Evolutionary conservation across 805 yeast species (phyloP).

Genomic region (Kregervanrija fluxuum): DNA sequence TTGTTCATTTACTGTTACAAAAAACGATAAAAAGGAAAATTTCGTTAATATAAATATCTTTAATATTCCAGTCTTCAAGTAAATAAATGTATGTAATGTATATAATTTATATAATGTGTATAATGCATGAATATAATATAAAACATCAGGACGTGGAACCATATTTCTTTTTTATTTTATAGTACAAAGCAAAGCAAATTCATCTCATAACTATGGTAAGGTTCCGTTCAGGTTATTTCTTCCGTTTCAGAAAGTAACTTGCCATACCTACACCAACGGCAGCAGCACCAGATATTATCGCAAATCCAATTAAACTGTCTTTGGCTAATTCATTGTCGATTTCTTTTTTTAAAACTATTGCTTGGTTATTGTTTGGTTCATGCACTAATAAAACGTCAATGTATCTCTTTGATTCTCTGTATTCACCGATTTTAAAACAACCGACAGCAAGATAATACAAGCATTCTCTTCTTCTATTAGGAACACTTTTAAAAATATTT

Average conservation of each 20-base stretch:
- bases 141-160: too few species aligned
- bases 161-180: too few species aligned
- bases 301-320: slow-evolving; percentile 86
- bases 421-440: slow-evolving; percentile 82
- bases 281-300: slow-evolving; percentile 76
- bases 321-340: slow-evolving; percentile 79
- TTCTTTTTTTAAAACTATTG: slow-evolving; percentile 58
- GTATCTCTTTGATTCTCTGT: slow-evolving; percentile 76
- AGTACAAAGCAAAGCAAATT: too few species aligned
- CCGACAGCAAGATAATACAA: slow-evolving; percentile 84
- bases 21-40: too few species aligned
- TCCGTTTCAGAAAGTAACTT: slow-evolving; percentile 9
- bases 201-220: too few species aligned
- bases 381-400: slow-evolving; percentile 66
- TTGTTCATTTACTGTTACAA: too few species aligned
- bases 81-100: too few species aligned
- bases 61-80: too few species aligned
- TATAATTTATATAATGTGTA: too few species aligned
- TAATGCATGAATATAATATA: too few species aligned
- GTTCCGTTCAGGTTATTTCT: neutral
- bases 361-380: slow-evolving; percentile 85
- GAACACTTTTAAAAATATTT: slow-evolving; percentile 64
- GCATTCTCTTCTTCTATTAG: slow-evolving; percentile 81
- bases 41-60: too few species aligned
- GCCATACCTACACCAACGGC: slow-evolving; percentile 67